Evolutionary conservation across 495 filamentous ascomycete genomes (phyloP).

Genomic region (Clavariopsis aquatica): DNA sequence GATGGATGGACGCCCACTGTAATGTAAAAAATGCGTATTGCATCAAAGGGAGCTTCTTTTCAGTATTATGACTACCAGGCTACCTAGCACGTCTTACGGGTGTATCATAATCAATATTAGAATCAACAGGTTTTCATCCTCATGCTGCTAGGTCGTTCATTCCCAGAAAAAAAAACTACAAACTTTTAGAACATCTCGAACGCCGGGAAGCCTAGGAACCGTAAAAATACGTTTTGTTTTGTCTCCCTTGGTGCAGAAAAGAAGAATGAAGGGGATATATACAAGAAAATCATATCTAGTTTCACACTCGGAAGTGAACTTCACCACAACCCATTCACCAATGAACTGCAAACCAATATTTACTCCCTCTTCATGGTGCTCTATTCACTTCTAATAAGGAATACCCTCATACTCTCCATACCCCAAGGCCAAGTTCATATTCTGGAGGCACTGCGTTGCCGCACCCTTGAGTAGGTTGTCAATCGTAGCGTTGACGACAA

Average conservation of each 20-base stretch:
- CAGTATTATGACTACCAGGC: no score
- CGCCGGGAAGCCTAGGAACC: no score
- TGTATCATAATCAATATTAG: no score
- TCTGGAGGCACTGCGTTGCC: conserved; percentile 93
- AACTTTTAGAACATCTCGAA: no score
- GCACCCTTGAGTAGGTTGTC: conserved; percentile 97
- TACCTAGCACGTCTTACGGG: no score
- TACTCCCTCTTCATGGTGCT: not conserved
- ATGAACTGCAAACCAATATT: not conserved
- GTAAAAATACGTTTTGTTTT: no score
- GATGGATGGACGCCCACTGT: not conserved
- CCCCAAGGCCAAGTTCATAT: conserved; percentile 94
- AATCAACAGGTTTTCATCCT: no score
- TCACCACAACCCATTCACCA: not conserved
- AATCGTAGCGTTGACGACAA: conserved; percentile 95
- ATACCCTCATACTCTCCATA: conserved; percentile 94
- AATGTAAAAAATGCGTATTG: no score
- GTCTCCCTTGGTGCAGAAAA: no score
- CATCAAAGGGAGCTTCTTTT: no score
- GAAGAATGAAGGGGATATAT: not conserved
- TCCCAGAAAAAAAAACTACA: no score
- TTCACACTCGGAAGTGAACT: not conserved
- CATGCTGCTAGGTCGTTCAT: no score
- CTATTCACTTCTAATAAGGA: conserved; percentile 49
- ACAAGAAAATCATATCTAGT: not conserved